Base-by-base conservation (phyloP, 805 yeast species). In the Pichia californica region DNA sequence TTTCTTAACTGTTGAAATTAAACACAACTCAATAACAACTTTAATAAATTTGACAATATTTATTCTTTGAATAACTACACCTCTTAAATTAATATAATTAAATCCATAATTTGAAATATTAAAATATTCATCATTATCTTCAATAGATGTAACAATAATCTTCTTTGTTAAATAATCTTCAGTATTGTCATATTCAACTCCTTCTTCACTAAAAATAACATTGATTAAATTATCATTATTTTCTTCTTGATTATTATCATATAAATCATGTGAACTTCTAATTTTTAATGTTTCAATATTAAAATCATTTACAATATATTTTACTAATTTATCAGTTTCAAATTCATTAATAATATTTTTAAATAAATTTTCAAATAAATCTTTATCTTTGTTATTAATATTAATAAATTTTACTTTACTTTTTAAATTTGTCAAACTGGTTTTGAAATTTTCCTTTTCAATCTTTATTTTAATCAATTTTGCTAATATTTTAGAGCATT, bases 101-200 rank as follows among this genome's bases (percentile, higher is more conserved):
- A 47, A 43, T 3, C 45, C 41, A 23, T 28, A 26, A 15, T 41
- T 36, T 18, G 31, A 31, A 25, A 47, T 29, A 23, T 38, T 32
- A 25, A 32, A 47, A 37, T 25, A 47, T 10, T 34, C 25, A 8
- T 19, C 14, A 30, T 35, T 42, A 13, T 41, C 41, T 16, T 39
- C 45, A 21, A 43, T 20, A 7, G 16, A 20, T 16, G 28, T n/a
- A 13, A 41, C 20, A 5, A 34, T 15, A 14, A 30, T 40, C 30
- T 18, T 43, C 20, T 5, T 38, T 26, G 40, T 43, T 19, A 21
- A 32, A n/a, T 27, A 27, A 11, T 31, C 26, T 8, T 9, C 23
- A 27, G 26, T 15, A 6, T 13, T 14, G 28, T 16, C 5, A n/a
- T 18, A 7, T 13, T 13, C 3, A 14, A 36, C 13, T 8, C 14